Base-by-base conservation (phyloP, 176 grass and related monocot genomes). In the Leersia perrieri region DNA sequence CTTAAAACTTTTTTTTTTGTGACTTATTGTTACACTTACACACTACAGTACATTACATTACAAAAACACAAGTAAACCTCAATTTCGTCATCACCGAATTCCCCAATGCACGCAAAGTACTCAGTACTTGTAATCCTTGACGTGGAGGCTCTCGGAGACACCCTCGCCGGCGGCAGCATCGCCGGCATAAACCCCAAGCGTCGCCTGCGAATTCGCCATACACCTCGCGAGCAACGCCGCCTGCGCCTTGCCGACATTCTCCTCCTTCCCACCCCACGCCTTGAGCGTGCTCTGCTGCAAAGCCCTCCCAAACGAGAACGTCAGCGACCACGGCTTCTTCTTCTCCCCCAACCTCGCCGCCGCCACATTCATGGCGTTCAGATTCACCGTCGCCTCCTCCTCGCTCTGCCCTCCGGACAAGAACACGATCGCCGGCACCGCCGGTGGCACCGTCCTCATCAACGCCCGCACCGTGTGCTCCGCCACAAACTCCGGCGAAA, bases 241-340 rank as follows among this genome's bases (percentile, higher is more conserved):
- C 72, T 88, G 89, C 33, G 91, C 91, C 84, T 82, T 87, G 81
- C 51, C 78, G 18, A 90, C 68, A 26, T 93, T 90, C 85, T 93
- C 91, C 49, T 3, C 33, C 84, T 82, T 88, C 1, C 91, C 91
- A 0, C 11, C 68, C 91, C 91, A 94, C 57, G 91, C 82, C 82
- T 88, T 88, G 32, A 94, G 88, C 4, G 91, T 90, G 73, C 89
- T 91, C 81, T 88, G 78, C 77, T 94, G 91, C 64, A 94, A 78
- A 7, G 91, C 91, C 53, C 91, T 73, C 39, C 88, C 88, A 9
- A 90, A 94, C 0, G 91, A 90, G 77, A 94, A 94, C 51, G 91
- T 86, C 26, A 94, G 68, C 8, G 69, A 82, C 91, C 91, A 94
- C 25, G 91, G 91, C 78, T 90, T 94, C 85, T 91, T 91, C n/a